A percentile compares a stretch with the other conserved stretches of the same genome.
phyloP scores from a whole-genome alignment of 225 moss, liverwort and hornwort species.

The Antitrichia curtipendula region DNA sequence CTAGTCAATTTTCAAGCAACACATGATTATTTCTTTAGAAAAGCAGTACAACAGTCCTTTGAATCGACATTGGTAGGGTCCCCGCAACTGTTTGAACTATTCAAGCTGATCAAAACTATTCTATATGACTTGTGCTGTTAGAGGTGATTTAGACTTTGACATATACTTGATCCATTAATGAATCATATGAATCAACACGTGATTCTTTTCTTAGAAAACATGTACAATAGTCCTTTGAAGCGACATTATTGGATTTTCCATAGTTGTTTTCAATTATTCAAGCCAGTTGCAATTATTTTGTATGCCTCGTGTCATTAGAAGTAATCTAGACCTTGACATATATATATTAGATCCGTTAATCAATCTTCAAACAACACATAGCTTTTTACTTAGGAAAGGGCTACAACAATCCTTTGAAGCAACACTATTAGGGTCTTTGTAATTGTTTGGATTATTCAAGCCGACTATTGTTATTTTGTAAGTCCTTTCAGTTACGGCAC shows the following conservation, averaged over 20 bases:
- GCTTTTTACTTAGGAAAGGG: fast-evolving
- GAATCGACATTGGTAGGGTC: no score
- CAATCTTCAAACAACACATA: not conserved
- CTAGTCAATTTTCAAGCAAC: no score
- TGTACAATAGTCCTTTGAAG: no score
- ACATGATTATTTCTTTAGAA: no score
- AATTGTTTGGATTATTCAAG: not conserved
- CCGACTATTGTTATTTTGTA: not conserved
- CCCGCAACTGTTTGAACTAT: no score
- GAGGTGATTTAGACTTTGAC: no score
- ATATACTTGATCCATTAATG: not conserved
- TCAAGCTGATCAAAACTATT: no score
- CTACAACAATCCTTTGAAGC: not conserved
- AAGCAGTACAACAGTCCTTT: no score
- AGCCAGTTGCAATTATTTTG: not conserved
- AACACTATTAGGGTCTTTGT: fast-evolving
- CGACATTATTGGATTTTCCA: not conserved
- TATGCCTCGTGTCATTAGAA: fast-evolving
- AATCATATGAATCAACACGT: fast-evolving
- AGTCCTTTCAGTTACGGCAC: fast-evolving
- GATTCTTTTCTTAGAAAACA: not conserved
- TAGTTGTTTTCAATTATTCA: not conserved
- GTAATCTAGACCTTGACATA: no score
- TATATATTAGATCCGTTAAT: not conserved
- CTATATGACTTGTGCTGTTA: no score